Conservation (phyloP, 73 alveolate species). For the Uronychia binucleata region DNA sequence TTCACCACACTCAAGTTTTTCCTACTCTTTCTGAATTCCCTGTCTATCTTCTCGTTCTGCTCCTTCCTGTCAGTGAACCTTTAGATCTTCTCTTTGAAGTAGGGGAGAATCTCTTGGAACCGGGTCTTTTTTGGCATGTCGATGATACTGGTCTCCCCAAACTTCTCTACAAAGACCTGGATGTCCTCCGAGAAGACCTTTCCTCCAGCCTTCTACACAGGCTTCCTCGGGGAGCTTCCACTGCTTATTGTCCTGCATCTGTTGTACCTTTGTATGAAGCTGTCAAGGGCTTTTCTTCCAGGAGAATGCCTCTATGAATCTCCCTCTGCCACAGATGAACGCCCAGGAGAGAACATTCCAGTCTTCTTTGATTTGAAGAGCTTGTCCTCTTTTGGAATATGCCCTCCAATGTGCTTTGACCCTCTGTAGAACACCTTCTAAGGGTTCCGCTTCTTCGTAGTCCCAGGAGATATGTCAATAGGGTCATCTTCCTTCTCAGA, state of each 20-base stretch:
- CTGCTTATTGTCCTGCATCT: too few species aligned
- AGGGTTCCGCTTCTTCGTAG: too few species aligned
- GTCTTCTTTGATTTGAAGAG: too few species aligned
- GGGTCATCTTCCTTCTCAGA: not conserved
- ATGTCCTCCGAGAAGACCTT: not conserved
- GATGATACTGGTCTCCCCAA: not conserved
- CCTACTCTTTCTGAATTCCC: not conserved
- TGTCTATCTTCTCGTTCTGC: not conserved
- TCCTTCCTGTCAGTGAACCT: not conserved
- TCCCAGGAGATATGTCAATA: too few species aligned
- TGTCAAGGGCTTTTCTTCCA: too few species aligned
- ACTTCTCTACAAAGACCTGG: not conserved
- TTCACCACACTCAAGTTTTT: not conserved
- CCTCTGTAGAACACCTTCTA: not conserved
- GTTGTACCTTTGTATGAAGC: too few species aligned
- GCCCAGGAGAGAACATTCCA: too few species aligned
- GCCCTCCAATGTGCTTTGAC: not conserved
- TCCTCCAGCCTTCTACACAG: too few species aligned
- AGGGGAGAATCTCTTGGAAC: not conserved
- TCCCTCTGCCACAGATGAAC: too few species aligned
- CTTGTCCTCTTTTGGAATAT: too few species aligned
- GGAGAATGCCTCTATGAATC: too few species aligned
- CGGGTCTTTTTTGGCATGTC: not conserved
- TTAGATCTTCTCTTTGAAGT: not conserved
- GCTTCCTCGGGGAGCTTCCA: too few species aligned